A percentile compares a stretch with the other conserved stretches of the same genome.
Conservation (phyloP, 306 rosid species). For the Benincasa hispida region DNA sequence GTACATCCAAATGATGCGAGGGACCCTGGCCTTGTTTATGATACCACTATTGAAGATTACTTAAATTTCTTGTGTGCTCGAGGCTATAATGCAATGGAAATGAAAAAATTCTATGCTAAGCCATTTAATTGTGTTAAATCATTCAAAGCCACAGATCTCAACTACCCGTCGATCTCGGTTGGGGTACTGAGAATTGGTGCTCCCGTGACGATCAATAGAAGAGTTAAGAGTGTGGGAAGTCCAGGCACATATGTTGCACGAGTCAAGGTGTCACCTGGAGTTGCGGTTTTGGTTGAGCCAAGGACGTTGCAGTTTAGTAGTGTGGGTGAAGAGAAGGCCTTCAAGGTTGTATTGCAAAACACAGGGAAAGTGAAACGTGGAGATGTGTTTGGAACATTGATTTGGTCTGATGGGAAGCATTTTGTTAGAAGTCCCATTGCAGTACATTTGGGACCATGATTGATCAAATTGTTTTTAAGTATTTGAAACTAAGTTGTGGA, state of each 20-base stretch:
- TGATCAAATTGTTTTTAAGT: no score
- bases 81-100: conserved; percentile 17
- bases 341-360: conserved; percentile 12
- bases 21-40: conserved; percentile 61
- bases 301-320: conserved; percentile 9
- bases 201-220: conserved; percentile 14
- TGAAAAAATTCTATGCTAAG: conserved; percentile 8
- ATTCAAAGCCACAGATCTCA: conserved; percentile 21
- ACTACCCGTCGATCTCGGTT: conserved; percentile 36
- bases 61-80: conserved; percentile 39
- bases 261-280: not conserved
- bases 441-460: not conserved
- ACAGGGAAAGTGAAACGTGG: not conserved
- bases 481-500: no score
- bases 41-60: conserved; percentile 25
- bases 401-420: conserved; percentile 27
- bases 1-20: conserved; percentile 30
- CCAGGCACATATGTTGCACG: conserved; percentile 15
- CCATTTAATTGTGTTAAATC: conserved; percentile 15
- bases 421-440: not conserved
- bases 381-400: conserved; percentile 22
- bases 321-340: conserved; percentile 27
- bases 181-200: not conserved
- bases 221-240: conserved; percentile 38
- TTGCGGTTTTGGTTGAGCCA: conserved; percentile 24